Conservation (phyloP, 257 asterid species). For the Marsdenia floribunda region DNA sequence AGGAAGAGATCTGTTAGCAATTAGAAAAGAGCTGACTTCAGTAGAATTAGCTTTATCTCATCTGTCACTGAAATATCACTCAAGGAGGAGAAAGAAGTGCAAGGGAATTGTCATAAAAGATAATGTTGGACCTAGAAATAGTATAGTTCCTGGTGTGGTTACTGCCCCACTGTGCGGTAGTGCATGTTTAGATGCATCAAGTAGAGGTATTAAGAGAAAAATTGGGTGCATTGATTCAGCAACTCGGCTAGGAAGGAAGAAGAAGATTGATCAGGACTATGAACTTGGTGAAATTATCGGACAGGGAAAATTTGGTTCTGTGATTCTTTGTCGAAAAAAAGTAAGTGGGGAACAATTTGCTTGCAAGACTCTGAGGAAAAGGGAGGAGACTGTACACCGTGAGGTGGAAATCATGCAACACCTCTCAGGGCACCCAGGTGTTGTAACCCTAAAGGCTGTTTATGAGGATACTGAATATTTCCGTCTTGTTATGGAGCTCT, state of each 20-base stretch:
- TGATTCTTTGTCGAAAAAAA: conserved; percentile 57
- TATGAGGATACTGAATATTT: conserved; percentile 76
- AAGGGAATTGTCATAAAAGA: conserved; percentile 48
- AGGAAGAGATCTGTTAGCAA: conserved; percentile 34
- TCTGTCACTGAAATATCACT: conserved; percentile 64
- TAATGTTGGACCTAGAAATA: conserved; percentile 33
- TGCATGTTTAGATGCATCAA: conserved; percentile 36
- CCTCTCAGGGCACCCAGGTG: conserved; percentile 82
- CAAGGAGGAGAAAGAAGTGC: conserved; percentile 70
- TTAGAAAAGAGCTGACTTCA: conserved; percentile 18
- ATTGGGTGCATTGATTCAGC: conserved; percentile 83
- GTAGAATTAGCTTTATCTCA: conserved; percentile 45
- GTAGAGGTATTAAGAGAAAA: conserved; percentile 84
- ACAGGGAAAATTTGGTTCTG: conserved; percentile 78
- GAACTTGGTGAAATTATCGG: conserved; percentile 56
- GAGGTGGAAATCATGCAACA: conserved; percentile 98
- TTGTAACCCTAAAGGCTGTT: conserved; percentile 74
- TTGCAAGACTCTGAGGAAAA: conserved; percentile 69
- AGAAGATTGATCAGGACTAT: conserved; percentile 72
- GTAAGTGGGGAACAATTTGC: conserved; percentile 69
- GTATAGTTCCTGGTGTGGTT: conserved; percentile 53
- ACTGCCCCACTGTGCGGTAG: conserved; percentile 81
- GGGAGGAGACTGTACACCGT: conserved; percentile 83
- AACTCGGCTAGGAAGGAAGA: conserved; percentile 74
- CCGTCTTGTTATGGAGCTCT: conserved; percentile 84